Base-by-base conservation (phyloP, 768 basidiomycete genomes). In the Panaeolus papilionaceus region DNA sequence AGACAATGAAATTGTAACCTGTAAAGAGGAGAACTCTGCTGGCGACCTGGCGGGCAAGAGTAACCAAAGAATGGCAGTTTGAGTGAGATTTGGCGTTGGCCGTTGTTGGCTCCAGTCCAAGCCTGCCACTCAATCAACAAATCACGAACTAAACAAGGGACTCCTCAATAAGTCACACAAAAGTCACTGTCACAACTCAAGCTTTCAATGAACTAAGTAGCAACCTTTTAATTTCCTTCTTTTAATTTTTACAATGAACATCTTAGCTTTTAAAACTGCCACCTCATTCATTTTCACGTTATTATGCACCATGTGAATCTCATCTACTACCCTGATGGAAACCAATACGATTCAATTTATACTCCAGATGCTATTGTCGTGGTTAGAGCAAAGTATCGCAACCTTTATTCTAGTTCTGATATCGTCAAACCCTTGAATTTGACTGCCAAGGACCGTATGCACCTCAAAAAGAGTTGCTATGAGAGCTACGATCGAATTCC, bases 11-110 rank as follows among this genome's bases (percentile, higher is more conserved):
- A 9, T 5, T 58, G 54, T 14, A 37, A 16, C 2, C 18, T 51
- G n/a, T 18, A 51, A 58, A 66, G 67, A 49, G 70, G 61, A 61
- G 39, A 67, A 69, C 84, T 82, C 84, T 84, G 77, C 77, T 69
- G 20, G 64, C 68, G 69, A 69, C 69, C 69, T 72, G 68, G 72
- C 74, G 71, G 72, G 68, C 66, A 70, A 71, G 66, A 71, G 62
- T 67, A 63, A 70, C 37, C 70, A 67, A 39, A 65, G 63, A 67
- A 69, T 71, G 64, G 67, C 68, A 68, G 47, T 23, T 49, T 67
- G 71, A 71, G 61, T 33, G 64, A 66, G 38, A 39, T 54, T 61
- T 58, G 65, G 51, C 33, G 54, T 58, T 58, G 54, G 28, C 54
- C 54, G 54, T 58, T 58, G 54, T 68, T 66, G 70, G 70, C 70